phyloP scores from a whole-genome alignment of 2,329 filamentous ascomycete genomes.

The Exophiala sp. region DNA sequence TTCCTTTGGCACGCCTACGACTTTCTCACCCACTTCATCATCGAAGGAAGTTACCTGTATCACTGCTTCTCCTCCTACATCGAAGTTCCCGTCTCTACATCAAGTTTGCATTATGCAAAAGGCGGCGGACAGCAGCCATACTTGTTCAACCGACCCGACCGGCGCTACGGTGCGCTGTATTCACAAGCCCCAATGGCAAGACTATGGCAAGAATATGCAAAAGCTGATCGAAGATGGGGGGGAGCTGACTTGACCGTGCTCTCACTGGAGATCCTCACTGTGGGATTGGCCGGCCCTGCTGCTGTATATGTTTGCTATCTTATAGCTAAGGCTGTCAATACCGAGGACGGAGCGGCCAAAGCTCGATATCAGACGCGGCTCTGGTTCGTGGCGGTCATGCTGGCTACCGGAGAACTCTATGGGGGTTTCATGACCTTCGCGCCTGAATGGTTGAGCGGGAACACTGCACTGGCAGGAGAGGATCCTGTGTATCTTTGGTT shows the following conservation, averaged over 20 bases:
- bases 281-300: conserved; percentile 53
- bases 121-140: conserved; percentile 33
- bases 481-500: conserved; percentile 60
- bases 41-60: conserved; percentile 88
- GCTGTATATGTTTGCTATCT: conserved; percentile 54
- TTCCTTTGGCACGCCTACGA: conserved; percentile 96
- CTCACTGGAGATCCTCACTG: conserved; percentile 56
- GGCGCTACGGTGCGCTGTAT: conserved; percentile 56
- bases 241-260: conserved; percentile 55
- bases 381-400: conserved; percentile 53
- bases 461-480: conserved; percentile 51
- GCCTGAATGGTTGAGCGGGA: conserved; percentile 59
- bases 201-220: conserved; percentile 62
- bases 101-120: conserved; percentile 29
- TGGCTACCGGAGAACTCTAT: conserved; percentile 60
- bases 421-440: conserved; percentile 61
- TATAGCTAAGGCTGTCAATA: conserved; percentile 35
- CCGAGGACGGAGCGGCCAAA: conserved; percentile 11
- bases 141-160: conserved; percentile 50
- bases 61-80: conserved; percentile 77
- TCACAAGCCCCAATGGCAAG: conserved; percentile 49
- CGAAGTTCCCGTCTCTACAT: conserved; percentile 37
- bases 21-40: conserved; percentile 80
- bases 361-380: conserved; percentile 34
- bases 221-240: conserved; percentile 57